These are phyloP conservation scores for Zygotorulaspora florentina DNA, from an alignment of 805 yeast genomes.

Conservation along the genomic window DNA sequence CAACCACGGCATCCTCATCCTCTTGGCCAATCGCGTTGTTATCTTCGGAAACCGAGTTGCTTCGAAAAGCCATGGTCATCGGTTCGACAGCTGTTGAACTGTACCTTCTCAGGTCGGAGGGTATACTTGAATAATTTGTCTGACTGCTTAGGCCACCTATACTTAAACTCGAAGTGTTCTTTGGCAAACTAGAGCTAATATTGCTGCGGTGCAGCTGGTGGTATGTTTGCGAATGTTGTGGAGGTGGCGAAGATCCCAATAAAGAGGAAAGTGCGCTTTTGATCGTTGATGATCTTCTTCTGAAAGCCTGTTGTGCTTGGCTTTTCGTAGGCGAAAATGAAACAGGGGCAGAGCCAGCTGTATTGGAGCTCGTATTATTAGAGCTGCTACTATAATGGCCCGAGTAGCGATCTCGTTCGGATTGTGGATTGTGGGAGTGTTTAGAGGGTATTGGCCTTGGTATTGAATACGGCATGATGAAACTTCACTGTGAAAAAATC, in stretches of 20 bases:
- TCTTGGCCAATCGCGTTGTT: not conserved
- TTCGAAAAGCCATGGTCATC: not conserved
- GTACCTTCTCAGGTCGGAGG: conserved; percentile 2
- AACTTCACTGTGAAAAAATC: not conserved
- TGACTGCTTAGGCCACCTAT: not conserved
- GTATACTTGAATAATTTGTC: not conserved
- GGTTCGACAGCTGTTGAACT: conserved; percentile 4
- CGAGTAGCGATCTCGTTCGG: conserved; percentile 1
- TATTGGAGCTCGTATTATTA: not conserved
- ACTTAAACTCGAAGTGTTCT: conserved; percentile 4
- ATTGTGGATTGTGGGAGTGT: not conserved
- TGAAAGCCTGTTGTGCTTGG: not conserved
- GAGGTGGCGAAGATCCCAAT: conserved; percentile 12
- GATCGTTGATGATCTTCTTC: conserved; percentile 25
- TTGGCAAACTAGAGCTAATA: conserved; percentile 6
- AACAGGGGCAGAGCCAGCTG: not conserved
- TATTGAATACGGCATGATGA: conserved; percentile 9
- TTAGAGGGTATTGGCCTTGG: conserved; percentile 6
- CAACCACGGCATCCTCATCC: conserved; percentile 1
- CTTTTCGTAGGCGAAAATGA: not conserved
- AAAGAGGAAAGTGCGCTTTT: conserved; percentile 25
- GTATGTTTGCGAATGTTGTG: not conserved
- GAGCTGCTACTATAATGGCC: not conserved
- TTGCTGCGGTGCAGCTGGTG: not conserved
- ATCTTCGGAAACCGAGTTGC: not conserved